Conservation (phyloP, 306 rosid species). For the Lathyrus tuberosus region DNA sequence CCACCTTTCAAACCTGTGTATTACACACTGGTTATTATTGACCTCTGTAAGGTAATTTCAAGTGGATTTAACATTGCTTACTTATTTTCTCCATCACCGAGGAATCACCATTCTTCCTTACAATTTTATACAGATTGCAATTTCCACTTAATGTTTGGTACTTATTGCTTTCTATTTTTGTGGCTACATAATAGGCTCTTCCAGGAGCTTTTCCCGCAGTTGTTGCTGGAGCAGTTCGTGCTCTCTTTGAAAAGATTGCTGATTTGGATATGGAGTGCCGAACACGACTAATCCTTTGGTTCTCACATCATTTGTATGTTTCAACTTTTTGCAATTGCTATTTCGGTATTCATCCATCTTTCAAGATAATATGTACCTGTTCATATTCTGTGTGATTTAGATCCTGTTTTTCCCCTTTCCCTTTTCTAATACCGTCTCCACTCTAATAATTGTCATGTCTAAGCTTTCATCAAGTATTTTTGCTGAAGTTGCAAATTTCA, state of each 20-base stretch:
- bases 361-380: conserved; percentile 13
- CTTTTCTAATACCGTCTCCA: conserved; percentile 5
- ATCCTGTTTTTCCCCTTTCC: background rate
- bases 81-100: conserved; percentile 31
- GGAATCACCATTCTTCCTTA: conserved; percentile 16
- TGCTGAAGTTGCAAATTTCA: conserved; percentile 13
- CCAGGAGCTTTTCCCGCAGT: conserved; percentile 99
- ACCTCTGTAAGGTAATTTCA: conserved; percentile 88
- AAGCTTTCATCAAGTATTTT: conserved; percentile 10
- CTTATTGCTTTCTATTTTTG: conserved; percentile 39
- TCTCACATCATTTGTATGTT: conserved; percentile 97
- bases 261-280: conserved; percentile 99
- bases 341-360: conserved; percentile 21
- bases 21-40: conserved; percentile 90
- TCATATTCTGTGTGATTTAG: conserved; percentile 20
- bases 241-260: conserved; percentile 88
- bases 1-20: conserved; percentile 94
- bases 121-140: background rate
- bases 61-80: conserved; percentile 16
- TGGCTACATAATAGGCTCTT: conserved; percentile 72
- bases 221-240: conserved; percentile 97
- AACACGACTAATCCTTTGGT: conserved; percentile 95
- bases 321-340: conserved; percentile 19
- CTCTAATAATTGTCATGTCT: background rate
- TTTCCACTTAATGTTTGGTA: conserved; percentile 12